Percentiles rank a stretch among this genome's conserved stretches.
These are phyloP conservation scores for Xylogone sp. DNA, from an alignment of 2,329 filamentous ascomycete species.

Conservation along the genomic window DNA sequence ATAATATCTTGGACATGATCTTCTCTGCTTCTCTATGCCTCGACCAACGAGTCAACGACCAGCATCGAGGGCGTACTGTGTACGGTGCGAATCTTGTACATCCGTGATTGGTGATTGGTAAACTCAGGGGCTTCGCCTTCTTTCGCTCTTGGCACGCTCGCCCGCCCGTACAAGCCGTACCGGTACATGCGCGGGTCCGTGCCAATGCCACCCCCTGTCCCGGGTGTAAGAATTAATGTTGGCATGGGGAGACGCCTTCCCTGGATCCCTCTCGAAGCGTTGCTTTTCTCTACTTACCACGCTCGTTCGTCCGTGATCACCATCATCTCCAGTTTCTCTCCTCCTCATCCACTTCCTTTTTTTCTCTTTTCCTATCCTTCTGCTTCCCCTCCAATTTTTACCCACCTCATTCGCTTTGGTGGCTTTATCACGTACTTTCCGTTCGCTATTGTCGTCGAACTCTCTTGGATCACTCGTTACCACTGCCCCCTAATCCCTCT, in stretches of 20 bases:
- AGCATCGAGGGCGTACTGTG: no score
- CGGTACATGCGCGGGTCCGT: no score
- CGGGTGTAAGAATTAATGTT: no score
- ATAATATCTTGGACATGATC: no score
- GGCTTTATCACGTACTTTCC: constrained; percentile 34
- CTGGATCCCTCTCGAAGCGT: neutral
- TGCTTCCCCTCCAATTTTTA: constrained; percentile 3
- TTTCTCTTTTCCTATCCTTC: constrained; percentile 18
- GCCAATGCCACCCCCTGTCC: no score
- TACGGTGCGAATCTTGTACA: no score
- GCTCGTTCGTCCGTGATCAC: constrained; percentile 11
- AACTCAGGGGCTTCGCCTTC: no score
- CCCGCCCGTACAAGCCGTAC: no score
- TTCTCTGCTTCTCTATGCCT: no score
- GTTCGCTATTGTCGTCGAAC: constrained; percentile 9
- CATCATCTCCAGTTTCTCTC: neutral
- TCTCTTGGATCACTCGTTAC: constrained; percentile 13
- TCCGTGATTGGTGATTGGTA: no score
- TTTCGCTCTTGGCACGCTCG: no score
- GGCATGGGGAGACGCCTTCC: neutral
- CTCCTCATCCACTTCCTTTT: neutral
- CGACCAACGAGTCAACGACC: no score
- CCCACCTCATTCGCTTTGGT: constrained; percentile 59
- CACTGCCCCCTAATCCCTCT: constrained; percentile 7
- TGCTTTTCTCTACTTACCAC: constrained; percentile 13